Evolutionary conservation across 2,329 filamentous ascomycete genomes (phyloP).

Genomic region (Sclerotinia spermophila): DNA sequence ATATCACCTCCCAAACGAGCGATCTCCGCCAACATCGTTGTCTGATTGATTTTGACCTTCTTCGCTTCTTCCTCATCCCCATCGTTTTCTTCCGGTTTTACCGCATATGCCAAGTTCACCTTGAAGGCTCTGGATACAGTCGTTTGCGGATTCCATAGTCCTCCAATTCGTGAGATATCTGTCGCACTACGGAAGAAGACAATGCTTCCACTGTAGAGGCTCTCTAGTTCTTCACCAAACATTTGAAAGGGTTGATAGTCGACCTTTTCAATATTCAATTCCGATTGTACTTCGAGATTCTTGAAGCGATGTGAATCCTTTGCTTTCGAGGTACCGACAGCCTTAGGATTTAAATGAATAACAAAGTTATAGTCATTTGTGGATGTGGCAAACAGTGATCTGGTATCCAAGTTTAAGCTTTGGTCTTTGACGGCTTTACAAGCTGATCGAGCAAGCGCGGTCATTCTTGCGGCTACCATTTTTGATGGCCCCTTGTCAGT

Average conservation of each 20-base stretch:
- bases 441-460: conserved; percentile 73
- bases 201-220: conserved; percentile 63
- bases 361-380: conserved; percentile 80
- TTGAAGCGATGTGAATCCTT: conserved; percentile 60
- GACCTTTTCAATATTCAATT: conserved; percentile 42
- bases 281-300: conserved; percentile 66
- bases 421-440: conserved; percentile 56
- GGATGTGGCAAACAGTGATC: conserved; percentile 67
- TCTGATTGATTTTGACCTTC: conserved; percentile 61
- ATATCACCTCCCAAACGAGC: conserved; percentile 63
- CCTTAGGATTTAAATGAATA: conserved; percentile 55
- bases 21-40: conserved; percentile 69
- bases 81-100: conserved; percentile 40
- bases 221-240: conserved; percentile 65
- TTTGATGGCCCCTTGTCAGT: conserved; percentile 72
- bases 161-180: conserved; percentile 56
- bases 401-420: conserved; percentile 51
- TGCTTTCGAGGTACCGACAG: conserved; percentile 37
- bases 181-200: conserved; percentile 74
- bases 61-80: conserved; percentile 41
- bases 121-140: conserved; percentile 54
- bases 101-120: conserved; percentile 66
- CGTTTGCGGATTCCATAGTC: conserved; percentile 60
- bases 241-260: conserved; percentile 58
- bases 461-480: conserved; percentile 81